Base-by-base conservation (phyloP, 2,329 filamentous ascomycete species). In the Hypocrella siamensis region DNA sequence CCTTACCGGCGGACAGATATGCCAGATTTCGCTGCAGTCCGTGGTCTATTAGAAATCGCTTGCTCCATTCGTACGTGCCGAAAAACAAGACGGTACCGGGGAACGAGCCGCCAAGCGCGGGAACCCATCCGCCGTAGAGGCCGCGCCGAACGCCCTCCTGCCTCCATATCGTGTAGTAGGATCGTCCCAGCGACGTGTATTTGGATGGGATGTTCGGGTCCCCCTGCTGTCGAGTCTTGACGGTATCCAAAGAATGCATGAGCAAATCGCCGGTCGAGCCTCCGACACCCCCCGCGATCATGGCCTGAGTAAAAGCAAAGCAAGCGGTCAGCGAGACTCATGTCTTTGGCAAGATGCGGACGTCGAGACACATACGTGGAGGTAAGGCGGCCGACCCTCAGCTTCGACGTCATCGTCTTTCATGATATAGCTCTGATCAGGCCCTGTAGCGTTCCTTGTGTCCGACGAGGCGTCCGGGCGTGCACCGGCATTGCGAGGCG, bases 161-260 rank as follows among this genome's bases (percentile, higher is more conserved):
- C 34, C 84, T 74, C 57, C 81, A 80, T 49, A 98, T 98, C 26
- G 80, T 96, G 50, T 80, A 72, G 58, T 96, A 98, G 4, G 88
- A 90, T 36, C 79, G 81, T 25, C 80, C 81, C 54, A 96, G 75
- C 12, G 84, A 88, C 9, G 80, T 79, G 58, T 98, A 98, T 58
- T 82, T 93, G 2, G 90, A 80, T 16, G 90, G 90, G 38, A 93
- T 70, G 51, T 90, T 79, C 28, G 88, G 86, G 49, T 96, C 90
- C 47, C 88, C 90, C 58, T 98, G 90, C 54, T 98, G 92, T 44
- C 90, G 74, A 29, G 90, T 98, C 61, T 98, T 98, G 46, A 98
- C 90, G 1, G 90, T 98, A 56, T 98, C 90, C 48, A 98, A 70
- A 28, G 88, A 96, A 61, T 98, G 90, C 90, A 98, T 98, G 42